phyloP scores from a whole-genome alignment of 805 yeast genomes.

The Cyberlindnera euphorbiiphila region DNA sequence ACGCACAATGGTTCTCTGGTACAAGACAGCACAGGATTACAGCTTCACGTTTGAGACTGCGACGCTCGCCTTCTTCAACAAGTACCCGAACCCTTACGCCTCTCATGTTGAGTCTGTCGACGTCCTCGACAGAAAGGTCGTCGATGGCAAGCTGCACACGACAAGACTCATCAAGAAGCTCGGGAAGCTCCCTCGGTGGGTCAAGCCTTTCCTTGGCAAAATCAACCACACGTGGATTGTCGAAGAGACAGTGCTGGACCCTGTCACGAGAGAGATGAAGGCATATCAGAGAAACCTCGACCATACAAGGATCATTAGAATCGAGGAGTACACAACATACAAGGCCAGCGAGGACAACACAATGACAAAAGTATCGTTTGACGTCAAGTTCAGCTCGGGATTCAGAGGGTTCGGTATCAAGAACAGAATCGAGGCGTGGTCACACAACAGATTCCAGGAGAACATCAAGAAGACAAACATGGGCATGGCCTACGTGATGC shows the following conservation, averaged over 20 bases:
- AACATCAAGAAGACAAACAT: constrained; percentile 61
- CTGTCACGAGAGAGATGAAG: constrained; percentile 45
- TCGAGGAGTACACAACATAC: constrained; percentile 73
- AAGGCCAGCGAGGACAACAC: constrained; percentile 30
- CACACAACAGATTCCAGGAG: constrained; percentile 62
- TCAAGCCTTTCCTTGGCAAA: constrained; percentile 67
- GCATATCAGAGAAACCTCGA: constrained; percentile 82
- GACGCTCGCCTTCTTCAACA: constrained; percentile 69
- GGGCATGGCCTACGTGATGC: constrained; percentile 80
- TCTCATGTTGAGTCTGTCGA: constrained; percentile 82
- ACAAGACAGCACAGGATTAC: constrained; percentile 52
- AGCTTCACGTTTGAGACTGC: constrained; percentile 68
- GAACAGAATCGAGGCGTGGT: constrained; percentile 79
- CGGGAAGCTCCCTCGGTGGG: constrained; percentile 80
- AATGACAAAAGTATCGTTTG: constrained; percentile 46
- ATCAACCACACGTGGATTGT: constrained; percentile 75
- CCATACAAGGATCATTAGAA: constrained; percentile 70
- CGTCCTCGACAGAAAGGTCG: constrained; percentile 60
- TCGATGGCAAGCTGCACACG: constrained; percentile 64
- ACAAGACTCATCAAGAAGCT: constrained; percentile 72
- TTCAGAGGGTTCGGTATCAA: constrained; percentile 60
- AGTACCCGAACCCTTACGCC: constrained; percentile 76
- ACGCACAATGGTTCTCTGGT: constrained; percentile 57
- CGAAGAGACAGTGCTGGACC: constrained; percentile 74
- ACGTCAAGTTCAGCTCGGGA: constrained; percentile 70